A percentile compares a stretch with the other conserved stretches of the same genome.
phyloP scores from a whole-genome alignment of 2,329 filamentous ascomycete species.

The Blumeriella jaapii region DNA sequence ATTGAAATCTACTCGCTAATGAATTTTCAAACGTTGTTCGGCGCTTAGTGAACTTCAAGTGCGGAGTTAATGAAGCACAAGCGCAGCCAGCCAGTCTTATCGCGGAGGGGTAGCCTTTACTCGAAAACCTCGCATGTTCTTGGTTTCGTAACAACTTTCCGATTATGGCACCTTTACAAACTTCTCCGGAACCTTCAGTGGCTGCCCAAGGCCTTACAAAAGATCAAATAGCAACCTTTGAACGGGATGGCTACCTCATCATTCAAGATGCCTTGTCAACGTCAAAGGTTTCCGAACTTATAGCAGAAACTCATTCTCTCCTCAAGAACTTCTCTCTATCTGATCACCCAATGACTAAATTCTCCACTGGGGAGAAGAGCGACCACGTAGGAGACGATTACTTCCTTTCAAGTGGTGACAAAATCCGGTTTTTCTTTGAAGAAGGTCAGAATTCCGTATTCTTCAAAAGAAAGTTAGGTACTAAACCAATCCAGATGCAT shows the following conservation, averaged over 20 bases:
- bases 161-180: conserved; percentile 17
- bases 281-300: conserved; percentile 53
- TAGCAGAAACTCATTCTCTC: conserved; percentile 63
- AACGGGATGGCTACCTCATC: conserved; percentile 80
- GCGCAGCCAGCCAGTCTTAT: conserved; percentile 7
- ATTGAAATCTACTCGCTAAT: too few species aligned
- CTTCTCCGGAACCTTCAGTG: conserved; percentile 11
- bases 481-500: conserved; percentile 50
- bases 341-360: conserved; percentile 84
- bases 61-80: too few species aligned
- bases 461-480: neutral
- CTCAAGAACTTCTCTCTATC: conserved; percentile 67
- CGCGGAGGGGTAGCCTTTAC: conserved; percentile 4
- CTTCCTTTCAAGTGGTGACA: conserved; percentile 82
- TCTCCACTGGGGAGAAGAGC: conserved; percentile 66
- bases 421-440: conserved; percentile 95
- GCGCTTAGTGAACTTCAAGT: too few species aligned
- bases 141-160: neutral
- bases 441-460: conserved; percentile 37
- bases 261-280: conserved; percentile 64
- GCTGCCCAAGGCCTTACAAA: conserved; percentile 41
- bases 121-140: conserved; percentile 1
- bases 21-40: too few species aligned
- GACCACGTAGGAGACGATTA: conserved; percentile 89
- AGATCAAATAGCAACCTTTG: conserved; percentile 60